Base-by-base conservation (phyloP, 2,329 filamentous ascomycete species). In the Tolypocladium album region DNA sequence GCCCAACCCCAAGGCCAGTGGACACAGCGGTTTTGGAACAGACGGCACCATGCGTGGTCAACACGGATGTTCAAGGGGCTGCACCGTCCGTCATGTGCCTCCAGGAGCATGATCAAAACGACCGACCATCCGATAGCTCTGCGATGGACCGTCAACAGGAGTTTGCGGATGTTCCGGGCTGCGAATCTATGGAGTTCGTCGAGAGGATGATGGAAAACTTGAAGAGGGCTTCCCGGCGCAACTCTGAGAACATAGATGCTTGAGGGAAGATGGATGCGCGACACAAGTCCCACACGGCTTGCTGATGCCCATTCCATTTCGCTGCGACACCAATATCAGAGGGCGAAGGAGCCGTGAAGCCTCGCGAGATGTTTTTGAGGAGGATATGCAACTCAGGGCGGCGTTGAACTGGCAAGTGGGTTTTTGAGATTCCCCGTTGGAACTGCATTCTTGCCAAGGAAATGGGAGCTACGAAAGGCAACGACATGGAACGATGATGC, bases 141-240 rank as follows among this genome's bases (percentile, higher is more conserved):
- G 31, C 20, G 31, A n/a, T 38, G 50, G 22, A 55, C 50, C 12
- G 20, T 31, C 63, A 63, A n/a, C 72, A 73, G 42, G 73, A 71
- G 20, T 74, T 78, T 57, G 69, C 75, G 2, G 76, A 78, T 59
- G 74, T 77, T 27, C 74, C 77, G 11, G 74, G 72, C 13, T 66
- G 70, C 56, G 77, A 78, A 64, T 78, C 76, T n/a, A 75, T 76
- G 71, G 71, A 77, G 34, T 72, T 83, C 47, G 75, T 83, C 53
- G 79, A 82, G 67, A 76, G 76, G 62, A 79, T 84, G 74, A 78
- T 84, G 74, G 67, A 69, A 52, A 81, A 82, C 63, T 70, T 84
- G 17, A 75, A 76, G 50, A 73, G 76, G 57, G 76, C 75, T 12
- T 73, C 72, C 31, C 66, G 65, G 22, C 66, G 66, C 11, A 57